These are phyloP conservation scores for Globisporangium echinulatum DNA, from an alignment of 352 stramenopile genomes.

Conservation along the genomic window DNA sequence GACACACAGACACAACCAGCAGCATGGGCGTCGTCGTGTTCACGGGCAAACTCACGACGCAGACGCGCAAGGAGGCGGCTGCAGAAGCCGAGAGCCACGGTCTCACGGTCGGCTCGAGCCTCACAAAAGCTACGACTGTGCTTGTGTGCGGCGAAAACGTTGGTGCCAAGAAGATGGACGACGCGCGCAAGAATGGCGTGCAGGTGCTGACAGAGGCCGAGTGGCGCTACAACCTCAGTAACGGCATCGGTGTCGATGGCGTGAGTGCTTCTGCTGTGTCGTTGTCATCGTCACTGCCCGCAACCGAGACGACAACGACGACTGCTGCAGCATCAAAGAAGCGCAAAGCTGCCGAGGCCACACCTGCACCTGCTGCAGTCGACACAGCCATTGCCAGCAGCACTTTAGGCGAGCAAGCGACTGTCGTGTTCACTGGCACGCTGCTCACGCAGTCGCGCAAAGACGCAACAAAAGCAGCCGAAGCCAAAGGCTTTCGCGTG, in stretches of 20 bases:
- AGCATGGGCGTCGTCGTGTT: slow-evolving; percentile 34
- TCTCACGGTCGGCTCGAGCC: slow-evolving; percentile 25
- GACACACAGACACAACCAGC: background rate
- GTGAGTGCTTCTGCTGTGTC: background rate
- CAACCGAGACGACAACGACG: no score
- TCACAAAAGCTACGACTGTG: slow-evolving; percentile 35
- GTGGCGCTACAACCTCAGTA: slow-evolving; percentile 25
- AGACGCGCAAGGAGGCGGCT: slow-evolving; percentile 33
- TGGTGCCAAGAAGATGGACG: slow-evolving; percentile 41
- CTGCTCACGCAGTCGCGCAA: slow-evolving; percentile 23
- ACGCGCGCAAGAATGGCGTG: slow-evolving; percentile 31
- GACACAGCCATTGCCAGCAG: background rate
- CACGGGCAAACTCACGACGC: slow-evolving; percentile 32
- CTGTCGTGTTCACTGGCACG: slow-evolving; percentile 26
- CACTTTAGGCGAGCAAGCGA: background rate
- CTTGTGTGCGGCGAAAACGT: slow-evolving; percentile 49
- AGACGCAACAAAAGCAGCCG: slow-evolving; percentile 17
- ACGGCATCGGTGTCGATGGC: slow-evolving; percentile 2
- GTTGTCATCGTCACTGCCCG: background rate
- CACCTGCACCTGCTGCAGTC: background rate
- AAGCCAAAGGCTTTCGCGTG: slow-evolving; percentile 22
- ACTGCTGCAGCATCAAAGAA: slow-evolving; percentile 6
- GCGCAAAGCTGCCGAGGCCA: slow-evolving; percentile 11
- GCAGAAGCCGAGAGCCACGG: slow-evolving; percentile 27
- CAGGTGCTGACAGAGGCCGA: slow-evolving; percentile 29